These are phyloP conservation scores for Tilletia horrida DNA, from an alignment of 1,284 basidiomycete species.

Conservation along the genomic window DNA sequence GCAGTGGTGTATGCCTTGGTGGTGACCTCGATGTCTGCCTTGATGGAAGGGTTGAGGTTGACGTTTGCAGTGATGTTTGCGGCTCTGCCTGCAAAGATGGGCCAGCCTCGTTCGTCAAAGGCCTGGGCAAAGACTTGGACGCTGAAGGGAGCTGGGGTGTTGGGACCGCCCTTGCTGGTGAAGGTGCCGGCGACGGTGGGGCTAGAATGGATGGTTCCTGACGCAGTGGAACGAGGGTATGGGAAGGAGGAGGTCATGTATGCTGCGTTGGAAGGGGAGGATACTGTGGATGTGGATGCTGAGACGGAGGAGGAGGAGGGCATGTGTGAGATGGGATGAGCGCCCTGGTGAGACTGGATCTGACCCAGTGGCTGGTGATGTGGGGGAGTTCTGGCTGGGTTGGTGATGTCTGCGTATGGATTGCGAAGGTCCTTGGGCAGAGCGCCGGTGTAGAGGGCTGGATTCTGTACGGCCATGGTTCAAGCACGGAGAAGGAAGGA, in stretches of 20 bases:
- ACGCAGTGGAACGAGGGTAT: too few species aligned
- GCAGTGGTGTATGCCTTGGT: slow-evolving; percentile 43
- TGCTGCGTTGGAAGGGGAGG: neutral
- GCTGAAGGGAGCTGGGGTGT: slow-evolving; percentile 31
- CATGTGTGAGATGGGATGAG: slow-evolving; percentile 12
- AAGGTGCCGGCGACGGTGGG: neutral
- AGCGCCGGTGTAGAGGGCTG: too few species aligned
- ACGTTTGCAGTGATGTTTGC: slow-evolving; percentile 35
- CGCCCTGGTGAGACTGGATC: neutral
- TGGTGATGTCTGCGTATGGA: too few species aligned
- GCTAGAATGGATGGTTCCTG: too few species aligned
- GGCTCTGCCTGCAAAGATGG: slow-evolving; percentile 36
- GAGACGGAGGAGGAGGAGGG: neutral
- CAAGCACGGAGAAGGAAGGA: too few species aligned
- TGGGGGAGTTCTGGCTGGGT: too few species aligned
- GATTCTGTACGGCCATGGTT: too few species aligned
- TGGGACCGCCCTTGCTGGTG: neutral
- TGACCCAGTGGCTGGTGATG: too few species aligned
- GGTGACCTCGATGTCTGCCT: slow-evolving; percentile 42
- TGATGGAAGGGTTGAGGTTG: slow-evolving; percentile 32
- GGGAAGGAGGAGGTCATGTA: neutral
- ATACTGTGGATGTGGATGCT: neutral
- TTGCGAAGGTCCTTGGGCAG: too few species aligned
- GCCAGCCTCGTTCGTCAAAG: slow-evolving; percentile 45
- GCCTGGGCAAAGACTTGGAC: slow-evolving; percentile 40